Percentiles rank a stretch among this genome's conserved stretches.
phyloP scores from a whole-genome alignment of 805 yeast genomes.

The Candida broadrunensis region DNA sequence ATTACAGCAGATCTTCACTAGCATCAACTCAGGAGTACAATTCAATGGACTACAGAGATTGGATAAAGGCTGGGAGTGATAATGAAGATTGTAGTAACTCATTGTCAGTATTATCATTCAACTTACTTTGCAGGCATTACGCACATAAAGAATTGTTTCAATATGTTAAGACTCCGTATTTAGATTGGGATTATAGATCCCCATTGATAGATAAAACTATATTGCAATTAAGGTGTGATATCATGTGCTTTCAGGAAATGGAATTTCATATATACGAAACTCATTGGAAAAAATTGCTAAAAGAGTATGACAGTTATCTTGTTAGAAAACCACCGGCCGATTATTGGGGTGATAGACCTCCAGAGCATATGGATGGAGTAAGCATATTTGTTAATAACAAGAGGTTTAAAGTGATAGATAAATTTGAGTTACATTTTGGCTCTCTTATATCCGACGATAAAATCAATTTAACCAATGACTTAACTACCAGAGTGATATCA shows the following conservation, averaged over 20 bases:
- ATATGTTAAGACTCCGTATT: slow-evolving; percentile 45
- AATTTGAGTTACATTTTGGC: slow-evolving; percentile 28
- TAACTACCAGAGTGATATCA: slow-evolving; percentile 32
- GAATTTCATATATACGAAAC: slow-evolving; percentile 38
- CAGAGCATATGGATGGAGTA: slow-evolving; percentile 57
- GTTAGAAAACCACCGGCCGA: slow-evolving; percentile 49
- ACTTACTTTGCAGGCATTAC: slow-evolving; percentile 52
- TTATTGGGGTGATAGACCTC: slow-evolving; percentile 44
- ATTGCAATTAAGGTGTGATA: slow-evolving; percentile 46
- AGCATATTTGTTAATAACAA: slow-evolving; percentile 49
- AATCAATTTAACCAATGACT: slow-evolving; percentile 30
- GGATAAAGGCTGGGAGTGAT: background rate
- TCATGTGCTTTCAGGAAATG: slow-evolving; percentile 61
- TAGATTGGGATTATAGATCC: slow-evolving; percentile 51
- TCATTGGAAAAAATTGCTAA: slow-evolving; percentile 36
- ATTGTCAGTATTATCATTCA: slow-evolving; percentile 38
- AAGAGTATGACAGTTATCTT: slow-evolving; percentile 43
- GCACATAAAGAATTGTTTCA: slow-evolving; percentile 58
- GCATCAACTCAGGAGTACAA: too few relatives aligned
- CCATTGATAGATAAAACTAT: slow-evolving; percentile 22
- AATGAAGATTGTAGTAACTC: background rate
- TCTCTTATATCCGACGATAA: slow-evolving; percentile 20
- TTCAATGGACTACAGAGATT: background rate
- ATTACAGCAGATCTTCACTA: too few relatives aligned
- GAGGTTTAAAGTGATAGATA: slow-evolving; percentile 42